Conservation (phyloP, 2,329 filamentous ascomycete genomes). For the Paecilomyces niveus region DNA sequence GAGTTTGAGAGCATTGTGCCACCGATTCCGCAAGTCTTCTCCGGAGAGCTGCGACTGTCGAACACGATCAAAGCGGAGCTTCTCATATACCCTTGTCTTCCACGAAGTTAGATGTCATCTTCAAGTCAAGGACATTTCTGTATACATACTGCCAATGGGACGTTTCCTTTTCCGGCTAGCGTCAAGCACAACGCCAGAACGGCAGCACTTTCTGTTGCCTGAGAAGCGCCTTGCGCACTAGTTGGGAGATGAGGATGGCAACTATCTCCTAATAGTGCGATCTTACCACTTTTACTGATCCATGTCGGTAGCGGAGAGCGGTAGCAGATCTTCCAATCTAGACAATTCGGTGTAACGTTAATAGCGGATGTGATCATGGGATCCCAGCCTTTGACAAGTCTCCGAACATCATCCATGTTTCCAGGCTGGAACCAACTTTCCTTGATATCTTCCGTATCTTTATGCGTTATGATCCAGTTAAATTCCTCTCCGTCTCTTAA, state of each 20-base stretch:
- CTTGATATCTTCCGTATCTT: conserved; percentile 19
- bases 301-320: not conserved
- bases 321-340: conserved; percentile 8
- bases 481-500: conserved; percentile 47
- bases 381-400: conserved; percentile 6
- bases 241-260: not conserved
- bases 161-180: conserved; percentile 6
- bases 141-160: conserved; percentile 4
- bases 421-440: conserved; percentile 6
- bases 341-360: conserved; percentile 11
- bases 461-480: conserved; percentile 50
- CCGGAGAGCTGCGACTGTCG: conserved; percentile 15
- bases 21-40: conserved; percentile 15
- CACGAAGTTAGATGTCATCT: not conserved
- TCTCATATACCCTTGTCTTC: conserved; percentile 14
- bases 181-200: conserved; percentile 6
- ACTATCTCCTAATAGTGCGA: not conserved
- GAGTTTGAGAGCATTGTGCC: conserved; percentile 14
- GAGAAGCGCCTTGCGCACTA: not conserved
- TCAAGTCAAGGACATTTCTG: conserved; percentile 5
- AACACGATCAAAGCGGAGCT: conserved; percentile 16
- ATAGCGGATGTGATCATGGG: conserved; percentile 17
- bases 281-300: not conserved
- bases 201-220: not conserved
- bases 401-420: conserved; percentile 5